Conservation (phyloP, 768 basidiomycete genomes). For the Suillus fuscotomentosus region DNA sequence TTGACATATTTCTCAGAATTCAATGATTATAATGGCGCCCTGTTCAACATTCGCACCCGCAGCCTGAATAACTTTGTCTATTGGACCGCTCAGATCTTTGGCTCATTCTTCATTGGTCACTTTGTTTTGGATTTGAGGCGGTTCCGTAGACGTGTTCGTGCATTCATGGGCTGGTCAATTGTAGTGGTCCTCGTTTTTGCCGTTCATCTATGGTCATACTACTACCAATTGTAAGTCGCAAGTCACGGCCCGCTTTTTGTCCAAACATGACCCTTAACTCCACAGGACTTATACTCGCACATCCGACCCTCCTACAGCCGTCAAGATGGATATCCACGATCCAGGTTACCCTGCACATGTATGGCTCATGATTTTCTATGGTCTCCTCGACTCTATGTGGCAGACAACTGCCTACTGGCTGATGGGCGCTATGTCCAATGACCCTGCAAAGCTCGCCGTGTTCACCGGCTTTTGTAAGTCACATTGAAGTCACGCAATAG, state of each 20-base stretch:
- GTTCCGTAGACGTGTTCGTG: constrained; percentile 64
- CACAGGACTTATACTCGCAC: constrained; percentile 58
- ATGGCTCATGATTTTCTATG: constrained; percentile 69
- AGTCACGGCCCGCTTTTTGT: neutral
- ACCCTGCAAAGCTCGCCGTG: constrained; percentile 75
- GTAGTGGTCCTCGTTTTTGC: constrained; percentile 63
- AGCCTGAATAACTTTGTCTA: constrained; percentile 77
- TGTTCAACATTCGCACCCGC: constrained; percentile 80
- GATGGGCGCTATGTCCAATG: constrained; percentile 85
- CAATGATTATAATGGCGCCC: constrained; percentile 75
- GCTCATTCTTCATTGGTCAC: constrained; percentile 65
- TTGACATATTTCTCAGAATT: constrained; percentile 48
- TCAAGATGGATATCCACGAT: constrained; percentile 61
- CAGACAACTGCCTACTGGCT: constrained; percentile 83
- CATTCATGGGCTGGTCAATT: constrained; percentile 65
- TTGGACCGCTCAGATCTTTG: constrained; percentile 77
- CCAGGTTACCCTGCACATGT: constrained; percentile 51
- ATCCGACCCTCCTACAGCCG: constrained; percentile 35
- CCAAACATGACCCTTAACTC: neutral
- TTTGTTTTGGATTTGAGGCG: constrained; percentile 58
- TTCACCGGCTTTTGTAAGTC: constrained; percentile 77
- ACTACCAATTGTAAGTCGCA: constrained; percentile 64
- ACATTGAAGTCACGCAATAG: constrained; percentile 7
- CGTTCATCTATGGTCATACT: constrained; percentile 74
- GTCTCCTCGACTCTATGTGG: constrained; percentile 81